Evolutionary conservation across 2,329 filamentous ascomycete genomes (phyloP).

Genomic region (Aureobasidium sp.): DNA sequence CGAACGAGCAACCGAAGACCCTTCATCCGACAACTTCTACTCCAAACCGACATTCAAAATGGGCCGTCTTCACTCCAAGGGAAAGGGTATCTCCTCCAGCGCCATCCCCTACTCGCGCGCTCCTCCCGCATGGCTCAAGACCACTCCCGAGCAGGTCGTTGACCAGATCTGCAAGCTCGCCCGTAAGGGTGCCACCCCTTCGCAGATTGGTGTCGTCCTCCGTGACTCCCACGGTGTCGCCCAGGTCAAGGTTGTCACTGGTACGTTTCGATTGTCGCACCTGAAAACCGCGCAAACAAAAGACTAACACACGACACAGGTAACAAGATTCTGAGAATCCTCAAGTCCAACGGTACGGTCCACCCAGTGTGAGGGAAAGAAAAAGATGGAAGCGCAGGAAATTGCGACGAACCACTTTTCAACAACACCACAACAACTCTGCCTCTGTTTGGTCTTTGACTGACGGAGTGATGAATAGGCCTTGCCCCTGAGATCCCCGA

Average conservation of each 20-base stretch:
- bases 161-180: conserved; percentile 99
- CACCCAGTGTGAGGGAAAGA: conserved; percentile 32
- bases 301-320: conserved; percentile 44
- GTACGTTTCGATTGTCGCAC: conserved; percentile 47
- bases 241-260: conserved; percentile 95
- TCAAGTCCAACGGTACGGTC: conserved; percentile 92
- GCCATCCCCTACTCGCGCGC: conserved; percentile 95
- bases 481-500: conserved; percentile 98
- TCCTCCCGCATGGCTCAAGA: conserved; percentile 94
- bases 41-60: conserved; percentile 49
- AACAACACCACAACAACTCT: conserved; percentile 25
- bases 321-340: conserved; percentile 99
- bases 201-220: conserved; percentile 97
- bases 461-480: conserved; percentile 58
- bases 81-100: conserved; percentile 97
- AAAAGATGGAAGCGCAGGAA: conserved; percentile 19
- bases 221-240: conserved; percentile 97
- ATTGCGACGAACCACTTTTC: conserved; percentile 10
- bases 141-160: conserved; percentile 94
- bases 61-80: conserved; percentile 98
- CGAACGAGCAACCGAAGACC: conserved; percentile 16
- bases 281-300: not conserved
- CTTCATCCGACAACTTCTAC: conserved; percentile 12
- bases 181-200: conserved; percentile 96
- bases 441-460: conserved; percentile 38